Base-by-base conservation (phyloP, 306 rosid genomes). In the Sophora flavescens region DNA sequence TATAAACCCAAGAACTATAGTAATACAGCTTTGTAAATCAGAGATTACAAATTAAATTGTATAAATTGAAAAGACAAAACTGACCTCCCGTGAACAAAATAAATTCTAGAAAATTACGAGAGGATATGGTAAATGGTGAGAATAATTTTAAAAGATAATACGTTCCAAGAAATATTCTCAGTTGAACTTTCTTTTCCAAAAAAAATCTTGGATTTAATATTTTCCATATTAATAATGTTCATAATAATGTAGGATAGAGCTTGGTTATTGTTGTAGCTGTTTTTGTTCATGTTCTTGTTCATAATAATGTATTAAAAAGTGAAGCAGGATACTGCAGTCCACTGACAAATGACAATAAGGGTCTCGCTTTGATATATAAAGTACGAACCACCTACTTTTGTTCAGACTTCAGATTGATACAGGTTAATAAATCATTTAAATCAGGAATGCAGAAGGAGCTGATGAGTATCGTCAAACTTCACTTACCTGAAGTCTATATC, bases 401-500 rank as follows among this genome's bases (percentile, higher is more conserved):
- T n/a, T n/a, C n/a, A n/a, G 28, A 58, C 18, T 39, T 56, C 8
- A 50, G 28, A 58, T 30, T 13, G 18, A 38, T 5, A 70, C 39
- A 64, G 66, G 47, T 48, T 16, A 75, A 47, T 7, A 71, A 26
- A 35, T 70, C 50, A 51, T 44, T 42, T 26, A 72, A 65, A 65
- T 65, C 16, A 60, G 33, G 53, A 59, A 77, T 69, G 32, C 18
- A 1, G 52, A 39, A 58, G 53, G 5, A 42, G 70, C 36, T 48
- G 11, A 63, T 30, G 22, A 64, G 54, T n/a, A 69, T 38, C 36
- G 70, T 16, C 30, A n/a, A 84, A 52, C 42, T 69, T 62, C 62
- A 76, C 80, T 36, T 22, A 92, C 99, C 99, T 90, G 89, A 95
- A 95, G 68, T 95, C 99, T 48, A 82, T 81, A 57, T 95, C 99